A percentile compares a stretch with the other conserved stretches of the same genome.
Evolutionary conservation across 2,329 filamentous ascomycete genomes (phyloP).

Genomic region (Aphanoascus verrucosus): DNA sequence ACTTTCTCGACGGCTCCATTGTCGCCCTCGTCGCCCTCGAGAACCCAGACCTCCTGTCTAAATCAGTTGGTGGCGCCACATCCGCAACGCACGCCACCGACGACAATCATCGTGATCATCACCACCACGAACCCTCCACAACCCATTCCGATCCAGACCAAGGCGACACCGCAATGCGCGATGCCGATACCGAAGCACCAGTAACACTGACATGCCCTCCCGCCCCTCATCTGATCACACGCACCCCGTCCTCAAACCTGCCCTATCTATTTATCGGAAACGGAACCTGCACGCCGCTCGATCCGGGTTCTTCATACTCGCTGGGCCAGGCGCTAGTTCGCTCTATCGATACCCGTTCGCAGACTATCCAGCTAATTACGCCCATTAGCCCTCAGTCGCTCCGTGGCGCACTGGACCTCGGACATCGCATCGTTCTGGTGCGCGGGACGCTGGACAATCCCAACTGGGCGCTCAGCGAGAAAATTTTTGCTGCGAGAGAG

Average conservation of each 20-base stretch:
- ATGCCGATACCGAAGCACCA: slow-evolving; percentile 14
- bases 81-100: not conserved
- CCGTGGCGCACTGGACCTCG: slow-evolving; percentile 25
- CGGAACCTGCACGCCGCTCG: slow-evolving; percentile 34
- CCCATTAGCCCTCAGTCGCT: slow-evolving; percentile 33
- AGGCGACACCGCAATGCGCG: slow-evolving; percentile 10
- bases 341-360: slow-evolving; percentile 30
- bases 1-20: slow-evolving; percentile 44
- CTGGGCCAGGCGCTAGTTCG: slow-evolving; percentile 43
- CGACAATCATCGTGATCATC: not conserved
- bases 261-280: slow-evolving; percentile 42
- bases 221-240: slow-evolving; percentile 24
- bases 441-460: slow-evolving; percentile 38
- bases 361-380: slow-evolving; percentile 40
- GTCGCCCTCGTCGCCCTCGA: slow-evolving; percentile 45
- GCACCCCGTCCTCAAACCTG: slow-evolving; percentile 36
- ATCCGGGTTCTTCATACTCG: slow-evolving; percentile 39
- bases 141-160: slow-evolving; percentile 8
- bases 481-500: slow-evolving; percentile 32
- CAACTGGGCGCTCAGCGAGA: slow-evolving; percentile 37
- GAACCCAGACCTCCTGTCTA: slow-evolving; percentile 26
- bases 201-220: slow-evolving; percentile 10
- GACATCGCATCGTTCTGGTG: slow-evolving; percentile 38
- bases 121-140: not conserved
- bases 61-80: not conserved